Percentiles rank a stretch among this genome's conserved stretches.
Evolutionary conservation across 345 rosid species (phyloP).

Genomic region (Cardiospermum halicacabum): DNA sequence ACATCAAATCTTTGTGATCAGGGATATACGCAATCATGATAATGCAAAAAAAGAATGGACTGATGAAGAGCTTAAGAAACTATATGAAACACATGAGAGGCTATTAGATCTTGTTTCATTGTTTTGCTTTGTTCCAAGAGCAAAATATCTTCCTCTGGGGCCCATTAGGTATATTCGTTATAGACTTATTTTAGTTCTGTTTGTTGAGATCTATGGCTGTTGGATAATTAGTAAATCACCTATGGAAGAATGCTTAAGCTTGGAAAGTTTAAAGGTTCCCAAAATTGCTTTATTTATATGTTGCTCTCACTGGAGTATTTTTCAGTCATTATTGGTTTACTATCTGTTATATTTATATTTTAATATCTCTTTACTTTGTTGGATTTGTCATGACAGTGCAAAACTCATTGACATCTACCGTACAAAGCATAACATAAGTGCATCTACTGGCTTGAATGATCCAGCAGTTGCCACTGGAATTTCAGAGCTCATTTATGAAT

Average conservation of each 20-base stretch:
- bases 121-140: constrained; percentile 91
- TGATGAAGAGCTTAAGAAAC: constrained; percentile 90
- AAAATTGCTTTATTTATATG: neutral
- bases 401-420: constrained; percentile 86
- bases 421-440: constrained; percentile 80
- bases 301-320: neutral
- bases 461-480: constrained; percentile 96
- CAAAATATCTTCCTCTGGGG: constrained; percentile 92
- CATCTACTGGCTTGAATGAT: constrained; percentile 77
- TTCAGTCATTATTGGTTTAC: neutral
- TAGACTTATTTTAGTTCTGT: neutral
- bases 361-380: neutral
- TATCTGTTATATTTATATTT: neutral
- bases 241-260: neutral
- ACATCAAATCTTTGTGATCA: constrained; percentile 24
- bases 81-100: constrained; percentile 91
- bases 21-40: constrained; percentile 95
- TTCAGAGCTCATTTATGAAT: constrained; percentile 85
- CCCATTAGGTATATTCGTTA: constrained; percentile 68
- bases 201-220: neutral
- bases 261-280: neutral
- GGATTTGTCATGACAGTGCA: constrained; percentile 45
- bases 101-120: constrained; percentile 91
- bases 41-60: constrained; percentile 97
- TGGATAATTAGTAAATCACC: neutral